Conservation (phyloP, 441 rosid genomes). For the Daphne laureola region DNA sequence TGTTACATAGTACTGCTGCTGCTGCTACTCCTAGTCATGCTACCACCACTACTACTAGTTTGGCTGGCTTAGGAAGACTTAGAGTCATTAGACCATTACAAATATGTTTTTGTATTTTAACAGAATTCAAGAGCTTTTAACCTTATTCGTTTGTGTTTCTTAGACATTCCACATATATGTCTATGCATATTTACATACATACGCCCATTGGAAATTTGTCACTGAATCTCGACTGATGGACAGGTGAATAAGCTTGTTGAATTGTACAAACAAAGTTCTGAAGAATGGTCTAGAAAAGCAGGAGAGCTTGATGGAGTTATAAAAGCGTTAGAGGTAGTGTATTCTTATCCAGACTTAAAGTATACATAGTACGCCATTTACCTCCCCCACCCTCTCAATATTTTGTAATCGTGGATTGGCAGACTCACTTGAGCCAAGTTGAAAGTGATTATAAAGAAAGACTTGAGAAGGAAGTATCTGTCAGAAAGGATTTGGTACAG, state of each 20-base stretch:
- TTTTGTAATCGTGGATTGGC: conserved; percentile 25
- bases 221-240: not conserved
- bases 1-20: no score
- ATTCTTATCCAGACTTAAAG: conserved; percentile 9
- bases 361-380: conserved; percentile 3
- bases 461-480: conserved; percentile 65
- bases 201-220: no score
- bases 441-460: conserved; percentile 66
- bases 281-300: conserved; percentile 90
- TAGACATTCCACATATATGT: no score
- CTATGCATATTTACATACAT: no score
- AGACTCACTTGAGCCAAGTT: conserved; percentile 70
- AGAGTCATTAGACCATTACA: no score
- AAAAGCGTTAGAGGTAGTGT: conserved; percentile 82
- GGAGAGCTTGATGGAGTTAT: conserved; percentile 97
- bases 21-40: no score
- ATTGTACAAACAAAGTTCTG: conserved; percentile 82
- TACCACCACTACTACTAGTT: no score
- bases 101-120: no score
- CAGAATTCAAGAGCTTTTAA: no score
- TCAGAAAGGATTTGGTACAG: conserved; percentile 61
- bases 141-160: no score
- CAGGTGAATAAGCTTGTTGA: conserved; percentile 89
- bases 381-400: conserved; percentile 20
- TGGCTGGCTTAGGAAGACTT: no score